Conservation (phyloP, 805 yeast genomes). For the Wickerhamiella qilinensis region DNA sequence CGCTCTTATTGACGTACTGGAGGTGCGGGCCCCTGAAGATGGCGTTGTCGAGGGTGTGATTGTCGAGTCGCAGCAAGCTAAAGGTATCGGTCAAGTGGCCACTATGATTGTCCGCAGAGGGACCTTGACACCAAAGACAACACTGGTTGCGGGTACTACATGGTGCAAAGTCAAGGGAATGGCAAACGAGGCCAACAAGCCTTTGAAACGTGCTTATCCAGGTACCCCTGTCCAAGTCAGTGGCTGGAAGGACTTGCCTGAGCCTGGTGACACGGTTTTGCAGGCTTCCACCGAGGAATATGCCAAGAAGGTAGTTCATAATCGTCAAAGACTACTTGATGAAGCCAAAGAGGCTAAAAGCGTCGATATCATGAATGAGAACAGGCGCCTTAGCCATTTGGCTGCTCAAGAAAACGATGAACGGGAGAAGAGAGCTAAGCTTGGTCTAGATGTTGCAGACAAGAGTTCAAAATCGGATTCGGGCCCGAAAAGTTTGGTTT, state of each 20-base stretch:
- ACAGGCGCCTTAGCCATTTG: slow-evolving; percentile 25
- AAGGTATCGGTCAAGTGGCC: slow-evolving; percentile 73
- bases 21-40: slow-evolving; percentile 43
- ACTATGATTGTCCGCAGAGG: slow-evolving; percentile 76
- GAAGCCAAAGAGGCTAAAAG: slow-evolving; percentile 42
- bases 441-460: slow-evolving; percentile 35
- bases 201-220: slow-evolving; percentile 55
- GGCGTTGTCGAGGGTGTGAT: slow-evolving; percentile 66
- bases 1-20: slow-evolving; percentile 69
- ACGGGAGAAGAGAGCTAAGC: slow-evolving; percentile 38
- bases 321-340: slow-evolving; percentile 39
- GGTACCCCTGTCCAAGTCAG: slow-evolving; percentile 78
- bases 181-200: slow-evolving; percentile 55
- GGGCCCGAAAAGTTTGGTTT: slow-evolving; percentile 30
- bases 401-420: slow-evolving; percentile 36
- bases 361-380: slow-evolving; percentile 55
- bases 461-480: slow-evolving; percentile 13
- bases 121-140: slow-evolving; percentile 46
- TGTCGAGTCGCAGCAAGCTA: slow-evolving; percentile 67
- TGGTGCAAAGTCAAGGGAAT: slow-evolving; percentile 73
- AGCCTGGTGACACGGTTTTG: slow-evolving; percentile 71
- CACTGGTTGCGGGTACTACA: slow-evolving; percentile 75
- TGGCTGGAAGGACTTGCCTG: slow-evolving; percentile 92
- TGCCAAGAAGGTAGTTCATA: slow-evolving; percentile 60
- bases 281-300: slow-evolving; percentile 58